Conservation (phyloP, 2,329 filamentous ascomycete genomes). For the Ceratocystis colombiana region DNA sequence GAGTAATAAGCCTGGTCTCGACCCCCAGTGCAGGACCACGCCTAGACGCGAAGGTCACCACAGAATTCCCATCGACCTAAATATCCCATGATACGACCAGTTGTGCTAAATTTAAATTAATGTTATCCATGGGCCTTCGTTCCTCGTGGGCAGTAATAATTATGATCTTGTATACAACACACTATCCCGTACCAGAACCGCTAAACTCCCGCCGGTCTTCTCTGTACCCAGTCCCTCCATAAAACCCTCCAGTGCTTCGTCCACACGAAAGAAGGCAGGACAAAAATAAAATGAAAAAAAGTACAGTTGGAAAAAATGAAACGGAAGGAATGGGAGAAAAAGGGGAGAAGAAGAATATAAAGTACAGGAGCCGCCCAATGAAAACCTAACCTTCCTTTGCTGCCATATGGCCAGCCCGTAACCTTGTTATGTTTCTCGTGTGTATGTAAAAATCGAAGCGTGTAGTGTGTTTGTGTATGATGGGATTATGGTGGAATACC, state of each 20-base stretch:
- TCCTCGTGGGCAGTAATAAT: conserved; percentile 8
- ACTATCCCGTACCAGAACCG: neutral
- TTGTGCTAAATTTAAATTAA: neutral
- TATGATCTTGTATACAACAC: conserved; percentile 14
- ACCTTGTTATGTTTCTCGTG: conserved; percentile 10
- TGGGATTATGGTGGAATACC: neutral
- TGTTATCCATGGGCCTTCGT: neutral
- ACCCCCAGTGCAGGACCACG: too few species aligned
- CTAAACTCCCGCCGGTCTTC: neutral
- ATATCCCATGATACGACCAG: too few species aligned
- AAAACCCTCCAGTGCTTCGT: neutral
- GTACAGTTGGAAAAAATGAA: conserved; percentile 8
- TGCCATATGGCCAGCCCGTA: neutral
- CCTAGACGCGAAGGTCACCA: too few species aligned
- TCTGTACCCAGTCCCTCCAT: neutral
- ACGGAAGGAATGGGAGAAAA: neutral
- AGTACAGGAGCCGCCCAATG: conserved; percentile 17
- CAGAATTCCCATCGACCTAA: too few species aligned
- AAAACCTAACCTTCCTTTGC: conserved; percentile 1
- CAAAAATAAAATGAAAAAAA: conserved; percentile 11
- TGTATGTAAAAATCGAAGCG: conserved; percentile 8
- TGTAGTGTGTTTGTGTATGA: neutral
- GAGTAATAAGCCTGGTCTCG: too few species aligned
- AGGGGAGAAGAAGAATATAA: conserved; percentile 1
- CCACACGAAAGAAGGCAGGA: conserved; percentile 13